Percentiles rank a stretch among this genome's conserved stretches.
Conservation (phyloP, 2,329 filamentous ascomycete species). For the Alternaria arborescens region DNA sequence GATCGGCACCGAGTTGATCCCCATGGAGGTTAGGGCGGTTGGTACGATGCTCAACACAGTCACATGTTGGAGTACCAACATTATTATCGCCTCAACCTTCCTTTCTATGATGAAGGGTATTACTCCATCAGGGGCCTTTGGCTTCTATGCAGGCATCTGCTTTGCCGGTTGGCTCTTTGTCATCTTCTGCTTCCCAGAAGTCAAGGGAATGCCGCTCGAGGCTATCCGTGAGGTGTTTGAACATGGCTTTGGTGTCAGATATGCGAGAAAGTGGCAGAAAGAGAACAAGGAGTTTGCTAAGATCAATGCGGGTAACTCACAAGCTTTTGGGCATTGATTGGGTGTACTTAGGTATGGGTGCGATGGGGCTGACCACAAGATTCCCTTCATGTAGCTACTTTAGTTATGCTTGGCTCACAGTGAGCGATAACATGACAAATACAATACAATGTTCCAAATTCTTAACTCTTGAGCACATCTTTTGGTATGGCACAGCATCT, state of each 20-base stretch:
- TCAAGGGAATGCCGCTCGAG: conserved; percentile 48
- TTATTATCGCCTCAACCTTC: conserved; percentile 52
- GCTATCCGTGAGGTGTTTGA: conserved; percentile 48
- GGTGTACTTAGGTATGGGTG: background rate
- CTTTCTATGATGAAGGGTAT: conserved; percentile 52
- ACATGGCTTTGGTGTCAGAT: conserved; percentile 48
- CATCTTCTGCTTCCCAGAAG: conserved; percentile 51
- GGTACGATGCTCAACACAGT: conserved; percentile 50
- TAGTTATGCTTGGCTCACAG: background rate
- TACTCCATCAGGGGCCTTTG: conserved; percentile 49
- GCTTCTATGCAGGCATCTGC: conserved; percentile 51
- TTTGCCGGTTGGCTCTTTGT: conserved; percentile 48
- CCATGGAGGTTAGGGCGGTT: conserved; percentile 49
- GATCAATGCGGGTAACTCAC: conserved; percentile 31
- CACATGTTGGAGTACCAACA: conserved; percentile 46
- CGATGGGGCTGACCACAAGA: background rate
- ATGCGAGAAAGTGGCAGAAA: conserved; percentile 47
- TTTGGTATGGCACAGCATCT: background rate
- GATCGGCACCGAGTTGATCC: conserved; percentile 48
- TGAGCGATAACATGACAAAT: background rate
- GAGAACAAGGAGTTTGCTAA: conserved; percentile 49
- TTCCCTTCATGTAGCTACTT: background rate
- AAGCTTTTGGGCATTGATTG: conserved; percentile 32
- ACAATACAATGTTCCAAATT: background rate
- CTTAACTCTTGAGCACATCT: background rate